Percentiles rank a stretch among this genome's conserved stretches.
Evolutionary conservation across 345 rosid genomes (phyloP).

Genomic region (Citrus inodora): DNA sequence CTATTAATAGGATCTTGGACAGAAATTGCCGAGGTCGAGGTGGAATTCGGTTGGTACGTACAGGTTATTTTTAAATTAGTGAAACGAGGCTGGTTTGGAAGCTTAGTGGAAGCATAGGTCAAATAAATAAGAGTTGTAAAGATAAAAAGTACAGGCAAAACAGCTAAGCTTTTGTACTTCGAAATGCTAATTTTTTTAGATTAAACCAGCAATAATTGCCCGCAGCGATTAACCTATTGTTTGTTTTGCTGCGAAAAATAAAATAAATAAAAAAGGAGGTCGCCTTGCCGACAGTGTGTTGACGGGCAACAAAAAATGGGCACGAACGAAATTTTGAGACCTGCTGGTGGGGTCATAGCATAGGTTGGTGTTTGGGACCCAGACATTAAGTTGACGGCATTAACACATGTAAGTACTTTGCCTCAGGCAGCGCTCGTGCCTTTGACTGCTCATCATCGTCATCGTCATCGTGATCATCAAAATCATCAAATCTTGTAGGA

Average conservation of each 20-base stretch:
- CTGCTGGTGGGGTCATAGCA: background rate
- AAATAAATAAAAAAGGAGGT: background rate
- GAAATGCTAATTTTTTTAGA: background rate
- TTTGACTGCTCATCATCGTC: background rate
- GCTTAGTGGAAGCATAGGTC: constrained; percentile 44
- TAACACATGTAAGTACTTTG: constrained; percentile 9
- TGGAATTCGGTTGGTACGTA: background rate
- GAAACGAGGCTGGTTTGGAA: constrained; percentile 44
- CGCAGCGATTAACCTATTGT: background rate
- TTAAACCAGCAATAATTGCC: background rate
- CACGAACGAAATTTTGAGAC: background rate
- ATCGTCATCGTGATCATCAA: background rate
- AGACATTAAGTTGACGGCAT: constrained; percentile 4
- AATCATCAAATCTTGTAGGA: background rate
- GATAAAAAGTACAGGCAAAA: constrained; percentile 38
- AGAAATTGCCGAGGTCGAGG: background rate
- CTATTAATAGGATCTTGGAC: background rate
- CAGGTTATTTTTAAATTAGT: constrained; percentile 11
- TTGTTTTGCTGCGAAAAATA: too few species aligned
- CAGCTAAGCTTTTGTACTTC: constrained; percentile 45
- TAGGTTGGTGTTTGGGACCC: constrained; percentile 19
- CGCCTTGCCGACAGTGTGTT: constrained; percentile 36
- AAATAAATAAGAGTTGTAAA: constrained; percentile 40
- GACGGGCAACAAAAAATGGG: background rate
- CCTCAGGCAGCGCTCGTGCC: constrained; percentile 17